A percentile compares a stretch with the other conserved stretches of the same genome.
Conservation (phyloP, 2,329 filamentous ascomycete species). For the Diaporthe sp. region DNA sequence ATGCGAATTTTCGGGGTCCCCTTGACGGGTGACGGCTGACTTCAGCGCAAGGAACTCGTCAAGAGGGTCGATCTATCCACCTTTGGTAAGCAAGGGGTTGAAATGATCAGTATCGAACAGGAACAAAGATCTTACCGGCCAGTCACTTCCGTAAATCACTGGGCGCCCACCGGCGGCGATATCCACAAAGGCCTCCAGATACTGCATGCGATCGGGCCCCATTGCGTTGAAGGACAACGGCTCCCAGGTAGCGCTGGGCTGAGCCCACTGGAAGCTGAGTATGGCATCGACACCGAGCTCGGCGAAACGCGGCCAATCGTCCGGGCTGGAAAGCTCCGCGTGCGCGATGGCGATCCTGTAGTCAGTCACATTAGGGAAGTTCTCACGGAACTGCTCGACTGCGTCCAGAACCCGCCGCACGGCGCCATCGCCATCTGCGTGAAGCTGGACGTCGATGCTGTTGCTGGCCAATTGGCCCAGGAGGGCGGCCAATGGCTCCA, state of each 20-base stretch:
- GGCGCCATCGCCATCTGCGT: conserved; percentile 6
- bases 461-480: background rate
- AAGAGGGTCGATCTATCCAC: conserved; percentile 9
- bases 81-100: background rate
- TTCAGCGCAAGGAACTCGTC: conserved; percentile 14
- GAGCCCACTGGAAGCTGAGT: conserved; percentile 14
- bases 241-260: conserved; percentile 6
- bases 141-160: conserved; percentile 1
- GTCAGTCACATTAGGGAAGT: background rate
- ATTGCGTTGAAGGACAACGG: conserved; percentile 3
- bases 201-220: background rate
- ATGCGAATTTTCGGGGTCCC: background rate
- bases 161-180: background rate
- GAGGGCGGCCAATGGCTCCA: background rate
- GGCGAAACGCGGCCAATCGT: background rate
- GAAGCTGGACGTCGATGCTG: conserved; percentile 11
- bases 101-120: background rate
- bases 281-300: background rate
- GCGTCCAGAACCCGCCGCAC: conserved; percentile 3
- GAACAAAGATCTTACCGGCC: background rate
- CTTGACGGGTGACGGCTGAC: background rate
- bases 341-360: conserved; percentile 4
- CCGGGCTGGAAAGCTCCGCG: background rate
- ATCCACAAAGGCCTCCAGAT: conserved; percentile 10
- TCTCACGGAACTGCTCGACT: background rate